A percentile compares a stretch with the other conserved stretches of the same genome.
Conservation (phyloP, 2,329 filamentous ascomycete species). For the Aspergillus calidoustus region DNA sequence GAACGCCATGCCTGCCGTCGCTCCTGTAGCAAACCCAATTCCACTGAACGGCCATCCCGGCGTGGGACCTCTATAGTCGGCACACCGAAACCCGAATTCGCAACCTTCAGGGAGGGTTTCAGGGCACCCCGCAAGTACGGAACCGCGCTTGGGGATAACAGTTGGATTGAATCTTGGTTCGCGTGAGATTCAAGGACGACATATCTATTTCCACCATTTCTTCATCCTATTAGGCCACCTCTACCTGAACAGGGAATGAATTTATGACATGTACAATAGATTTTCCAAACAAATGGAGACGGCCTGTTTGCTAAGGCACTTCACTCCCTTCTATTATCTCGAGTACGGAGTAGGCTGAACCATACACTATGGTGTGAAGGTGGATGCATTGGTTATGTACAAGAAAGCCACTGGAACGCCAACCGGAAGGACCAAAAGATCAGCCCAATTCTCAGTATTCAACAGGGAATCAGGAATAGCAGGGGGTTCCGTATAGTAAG, state of each 20-base stretch:
- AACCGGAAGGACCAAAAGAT: neutral
- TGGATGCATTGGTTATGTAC: neutral
- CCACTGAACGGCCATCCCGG: constrained; percentile 24
- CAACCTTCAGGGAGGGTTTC: neutral
- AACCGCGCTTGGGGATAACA: neutral
- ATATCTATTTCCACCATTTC: neutral
- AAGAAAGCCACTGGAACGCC: neutral
- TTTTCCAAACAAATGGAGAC: constrained; percentile 3
- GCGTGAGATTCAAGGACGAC: neutral
- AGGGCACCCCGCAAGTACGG: neutral
- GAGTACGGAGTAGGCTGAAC: neutral
- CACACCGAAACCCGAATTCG: neutral
- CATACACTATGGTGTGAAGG: neutral
- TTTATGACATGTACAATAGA: constrained; percentile 22
- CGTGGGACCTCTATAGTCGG: constrained; percentile 3
- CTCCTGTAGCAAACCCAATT: constrained; percentile 34
- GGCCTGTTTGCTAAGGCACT: neutral
- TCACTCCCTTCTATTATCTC: neutral
- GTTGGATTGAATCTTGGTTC: neutral
- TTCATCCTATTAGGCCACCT: neutral
- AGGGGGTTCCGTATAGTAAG: neutral
- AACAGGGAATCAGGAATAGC: neutral
- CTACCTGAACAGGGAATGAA: constrained; percentile 4
- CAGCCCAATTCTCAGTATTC: neutral
- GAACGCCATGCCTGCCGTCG: constrained; percentile 31